Evolutionary conservation across 305 asterid species (phyloP).

Genomic region (Rubia tinctorum): DNA sequence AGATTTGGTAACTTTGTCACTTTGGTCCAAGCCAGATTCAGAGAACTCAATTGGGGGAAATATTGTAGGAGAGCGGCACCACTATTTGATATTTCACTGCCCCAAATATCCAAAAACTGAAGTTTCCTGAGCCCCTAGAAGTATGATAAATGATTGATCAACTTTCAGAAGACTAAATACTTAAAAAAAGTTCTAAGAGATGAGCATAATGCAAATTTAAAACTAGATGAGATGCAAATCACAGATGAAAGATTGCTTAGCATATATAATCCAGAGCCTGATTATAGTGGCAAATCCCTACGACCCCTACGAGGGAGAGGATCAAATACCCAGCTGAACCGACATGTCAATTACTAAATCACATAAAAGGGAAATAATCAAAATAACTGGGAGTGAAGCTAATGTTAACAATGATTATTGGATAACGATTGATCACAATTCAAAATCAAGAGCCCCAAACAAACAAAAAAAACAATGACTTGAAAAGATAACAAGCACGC

Average conservation of each 20-base stretch:
- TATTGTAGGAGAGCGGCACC: conserved; percentile 52
- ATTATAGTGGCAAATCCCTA: background rate
- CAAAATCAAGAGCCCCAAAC: background rate
- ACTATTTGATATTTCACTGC: conserved; percentile 61
- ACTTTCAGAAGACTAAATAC: conserved; percentile 16
- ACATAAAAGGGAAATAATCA: background rate
- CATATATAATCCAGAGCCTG: background rate
- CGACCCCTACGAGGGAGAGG: background rate
- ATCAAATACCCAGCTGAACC: background rate
- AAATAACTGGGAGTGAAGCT: background rate
- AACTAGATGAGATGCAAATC: background rate
- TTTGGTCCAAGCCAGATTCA: conserved; percentile 84
- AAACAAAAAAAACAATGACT: background rate
- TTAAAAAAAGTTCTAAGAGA: conserved; percentile 3
- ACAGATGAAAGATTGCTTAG: background rate
- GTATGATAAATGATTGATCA: conserved; percentile 15
- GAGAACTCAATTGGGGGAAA: conserved; percentile 56
- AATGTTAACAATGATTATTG: background rate
- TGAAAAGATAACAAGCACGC: background rate
- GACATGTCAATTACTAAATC: background rate
- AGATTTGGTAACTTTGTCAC: conserved; percentile 63
- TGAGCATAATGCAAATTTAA: background rate
- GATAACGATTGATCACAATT: background rate
- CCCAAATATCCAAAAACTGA: conserved; percentile 85
- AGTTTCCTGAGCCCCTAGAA: conserved; percentile 61